These are phyloP conservation scores for Mortierella claussenii DNA, from an alignment of 192 early-diverging fungal genomes.

Conservation along the genomic window DNA sequence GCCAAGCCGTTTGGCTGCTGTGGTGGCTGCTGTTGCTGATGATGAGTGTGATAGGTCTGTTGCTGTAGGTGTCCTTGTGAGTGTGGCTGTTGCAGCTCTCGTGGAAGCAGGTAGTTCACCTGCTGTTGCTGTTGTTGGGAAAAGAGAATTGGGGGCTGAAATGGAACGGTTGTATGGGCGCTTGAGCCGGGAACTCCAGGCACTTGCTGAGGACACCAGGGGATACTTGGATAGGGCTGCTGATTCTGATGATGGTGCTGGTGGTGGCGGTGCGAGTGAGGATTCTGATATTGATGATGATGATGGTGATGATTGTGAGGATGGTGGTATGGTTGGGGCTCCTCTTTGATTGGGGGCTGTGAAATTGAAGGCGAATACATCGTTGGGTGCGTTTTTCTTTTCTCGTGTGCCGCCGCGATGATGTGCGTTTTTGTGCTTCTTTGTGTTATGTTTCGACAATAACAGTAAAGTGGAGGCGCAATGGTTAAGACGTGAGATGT, in stretches of 20 bases:
- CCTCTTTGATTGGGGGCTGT: constrained; percentile 4
- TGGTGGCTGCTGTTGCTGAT: neutral
- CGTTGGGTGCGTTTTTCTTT: no score
- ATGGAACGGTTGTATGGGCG: neutral
- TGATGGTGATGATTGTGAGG: constrained; percentile 8
- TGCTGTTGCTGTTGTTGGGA: neutral
- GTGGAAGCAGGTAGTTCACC: neutral
- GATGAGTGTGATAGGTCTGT: neutral
- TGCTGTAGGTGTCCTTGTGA: no score
- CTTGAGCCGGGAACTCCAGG: neutral
- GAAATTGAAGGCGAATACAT: no score
- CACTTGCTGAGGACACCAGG: neutral
- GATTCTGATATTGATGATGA: constrained; percentile 4
- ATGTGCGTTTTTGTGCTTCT: no score
- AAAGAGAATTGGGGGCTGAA: neutral
- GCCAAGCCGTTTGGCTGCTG: no score
- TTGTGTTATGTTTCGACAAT: no score
- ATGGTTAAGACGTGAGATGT: no score
- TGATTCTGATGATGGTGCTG: neutral
- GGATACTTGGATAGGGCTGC: neutral
- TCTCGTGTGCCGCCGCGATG: no score
- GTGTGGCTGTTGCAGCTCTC: neutral
- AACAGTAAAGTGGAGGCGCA: neutral
- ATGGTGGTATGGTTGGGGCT: neutral
- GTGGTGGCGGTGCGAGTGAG: constrained; percentile 1